These are phyloP conservation scores for Macrocystidia cucumis DNA, from an alignment of 1,284 basidiomycete genomes.

Conservation along the genomic window DNA sequence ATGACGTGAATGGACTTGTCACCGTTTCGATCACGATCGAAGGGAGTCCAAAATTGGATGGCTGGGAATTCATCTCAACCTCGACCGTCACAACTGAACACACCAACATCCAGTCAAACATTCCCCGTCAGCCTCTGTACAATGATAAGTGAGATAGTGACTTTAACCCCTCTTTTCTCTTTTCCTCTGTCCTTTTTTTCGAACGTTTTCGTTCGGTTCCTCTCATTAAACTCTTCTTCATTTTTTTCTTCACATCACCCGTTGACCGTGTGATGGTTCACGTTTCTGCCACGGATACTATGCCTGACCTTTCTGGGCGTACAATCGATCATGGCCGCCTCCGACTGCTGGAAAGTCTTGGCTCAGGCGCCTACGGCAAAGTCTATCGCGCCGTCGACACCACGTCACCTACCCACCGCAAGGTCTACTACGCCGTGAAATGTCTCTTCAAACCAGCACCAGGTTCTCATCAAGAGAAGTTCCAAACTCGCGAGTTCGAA, in stretches of 20 bases:
- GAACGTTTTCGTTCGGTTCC: conserved; percentile 11
- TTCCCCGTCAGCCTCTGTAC: no score
- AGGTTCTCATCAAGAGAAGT: conserved; percentile 25
- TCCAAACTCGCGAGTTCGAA: conserved; percentile 38
- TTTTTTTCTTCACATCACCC: conserved; percentile 13
- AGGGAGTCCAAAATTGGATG: no score
- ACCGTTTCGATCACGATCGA: no score
- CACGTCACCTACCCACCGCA: conserved; percentile 24
- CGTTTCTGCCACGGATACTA: conserved; percentile 25
- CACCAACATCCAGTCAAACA: no score
- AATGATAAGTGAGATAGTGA: no score
- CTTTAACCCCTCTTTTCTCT: no score
- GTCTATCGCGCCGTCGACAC: conserved; percentile 69
- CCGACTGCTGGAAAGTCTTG: conserved; percentile 59
- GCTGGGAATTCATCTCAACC: no score
- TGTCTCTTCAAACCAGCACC: conserved; percentile 28
- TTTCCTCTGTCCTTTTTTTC: conserved; percentile 4
- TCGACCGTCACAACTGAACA: no score
- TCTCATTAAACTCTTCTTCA: conserved; percentile 11
- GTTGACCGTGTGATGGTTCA: conserved; percentile 27
- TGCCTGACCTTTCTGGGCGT: conserved; percentile 41
- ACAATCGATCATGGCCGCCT: conserved; percentile 48
- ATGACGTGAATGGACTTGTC: no score
- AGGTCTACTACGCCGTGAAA: conserved; percentile 64
- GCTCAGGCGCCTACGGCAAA: conserved; percentile 74